Evolutionary conservation across 2,329 filamentous ascomycete genomes (phyloP).

Genomic region (Talaromyces atroroseus): DNA sequence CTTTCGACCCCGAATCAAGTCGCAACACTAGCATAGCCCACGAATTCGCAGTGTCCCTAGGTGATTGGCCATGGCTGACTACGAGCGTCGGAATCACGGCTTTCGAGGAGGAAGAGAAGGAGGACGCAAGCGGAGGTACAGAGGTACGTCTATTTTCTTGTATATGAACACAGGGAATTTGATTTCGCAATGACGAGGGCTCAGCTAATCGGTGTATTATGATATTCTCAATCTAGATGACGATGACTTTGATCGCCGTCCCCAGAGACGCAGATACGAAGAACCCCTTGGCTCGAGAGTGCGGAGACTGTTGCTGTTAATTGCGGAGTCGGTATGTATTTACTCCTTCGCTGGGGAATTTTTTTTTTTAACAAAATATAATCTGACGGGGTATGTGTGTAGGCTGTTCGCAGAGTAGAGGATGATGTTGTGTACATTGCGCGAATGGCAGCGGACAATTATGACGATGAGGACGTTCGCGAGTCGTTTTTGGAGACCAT

Average conservation of each 20-base stretch:
- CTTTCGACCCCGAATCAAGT: no score
- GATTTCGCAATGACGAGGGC: neutral
- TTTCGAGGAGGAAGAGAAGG: constrained; percentile 39
- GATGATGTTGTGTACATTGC: constrained; percentile 73
- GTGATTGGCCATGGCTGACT: constrained; percentile 45
- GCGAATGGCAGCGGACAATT: constrained; percentile 71
- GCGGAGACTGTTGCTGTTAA: constrained; percentile 69
- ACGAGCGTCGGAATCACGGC: constrained; percentile 52
- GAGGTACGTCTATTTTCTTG: constrained; percentile 53
- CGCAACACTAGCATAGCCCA: neutral
- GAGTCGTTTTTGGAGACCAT: constrained; percentile 67
- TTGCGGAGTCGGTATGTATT: constrained; percentile 64
- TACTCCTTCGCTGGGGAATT: neutral
- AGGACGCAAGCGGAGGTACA: constrained; percentile 67
- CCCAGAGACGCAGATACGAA: constrained; percentile 68
- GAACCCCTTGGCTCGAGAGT: constrained; percentile 66
- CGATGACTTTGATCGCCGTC: constrained; percentile 68
- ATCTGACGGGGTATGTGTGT: constrained; percentile 3
- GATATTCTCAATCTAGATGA: no score
- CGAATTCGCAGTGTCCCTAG: neutral
- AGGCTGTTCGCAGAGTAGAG: constrained; percentile 67
- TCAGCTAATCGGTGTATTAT: neutral
- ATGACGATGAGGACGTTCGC: constrained; percentile 75
- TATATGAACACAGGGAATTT: neutral
- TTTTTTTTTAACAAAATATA: no score